Evolutionary conservation across 129 eudicot species (phyloP).

Genomic region (Chrysanthemum seticuspe): DNA sequence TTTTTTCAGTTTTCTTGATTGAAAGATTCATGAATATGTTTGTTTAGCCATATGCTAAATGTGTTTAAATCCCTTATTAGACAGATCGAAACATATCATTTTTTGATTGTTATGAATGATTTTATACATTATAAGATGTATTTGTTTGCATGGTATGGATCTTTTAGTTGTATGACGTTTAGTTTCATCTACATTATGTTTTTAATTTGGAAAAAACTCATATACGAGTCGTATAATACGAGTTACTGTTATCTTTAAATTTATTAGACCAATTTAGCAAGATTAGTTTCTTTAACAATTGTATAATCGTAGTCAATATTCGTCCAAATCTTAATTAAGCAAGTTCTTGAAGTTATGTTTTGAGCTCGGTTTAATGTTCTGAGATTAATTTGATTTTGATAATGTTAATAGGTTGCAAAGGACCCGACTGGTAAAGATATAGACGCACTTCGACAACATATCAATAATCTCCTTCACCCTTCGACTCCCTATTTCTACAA

Average conservation of each 20-base stretch:
- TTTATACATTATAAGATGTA: background rate
- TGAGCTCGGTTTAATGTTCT: background rate
- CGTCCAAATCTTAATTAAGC: too few relatives aligned
- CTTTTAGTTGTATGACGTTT: background rate
- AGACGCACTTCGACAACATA: constrained; percentile 90
- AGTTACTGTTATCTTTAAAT: too few relatives aligned
- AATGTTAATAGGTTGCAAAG: constrained; percentile 68
- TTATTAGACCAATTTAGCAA: too few relatives aligned
- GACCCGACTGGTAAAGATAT: constrained; percentile 81
- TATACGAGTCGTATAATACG: too few relatives aligned
- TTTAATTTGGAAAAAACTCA: too few relatives aligned
- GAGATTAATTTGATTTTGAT: background rate
- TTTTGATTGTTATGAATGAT: constrained; percentile 4
- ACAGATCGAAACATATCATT: background rate
- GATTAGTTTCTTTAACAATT: too few relatives aligned
- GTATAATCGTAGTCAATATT: too few relatives aligned
- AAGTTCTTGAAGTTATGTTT: too few relatives aligned
- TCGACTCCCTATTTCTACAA: constrained; percentile 91
- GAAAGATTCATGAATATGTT: constrained; percentile 1
- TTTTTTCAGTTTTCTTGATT: constrained; percentile 3
- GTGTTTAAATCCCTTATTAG: background rate
- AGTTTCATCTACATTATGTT: background rate
- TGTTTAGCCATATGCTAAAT: background rate
- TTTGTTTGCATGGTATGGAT: background rate
- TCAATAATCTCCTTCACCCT: constrained; percentile 78